Evolutionary conservation across 371 early-diverging fungal genomes (phyloP), one percentile per base, ranked within the genome.

Genomic region (Chytridium lagenaria): DNA sequence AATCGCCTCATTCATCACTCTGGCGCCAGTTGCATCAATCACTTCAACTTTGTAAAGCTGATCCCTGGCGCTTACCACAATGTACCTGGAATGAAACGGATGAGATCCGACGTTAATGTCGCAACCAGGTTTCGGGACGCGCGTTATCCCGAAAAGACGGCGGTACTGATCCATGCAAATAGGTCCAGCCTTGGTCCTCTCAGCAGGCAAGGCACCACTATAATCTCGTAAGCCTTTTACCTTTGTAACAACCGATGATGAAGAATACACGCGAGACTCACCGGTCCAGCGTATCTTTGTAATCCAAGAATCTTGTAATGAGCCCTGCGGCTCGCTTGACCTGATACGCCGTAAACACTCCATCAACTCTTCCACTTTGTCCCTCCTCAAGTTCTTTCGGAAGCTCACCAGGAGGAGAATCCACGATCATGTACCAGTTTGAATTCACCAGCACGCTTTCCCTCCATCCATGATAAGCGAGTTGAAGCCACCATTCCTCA

Each of bases 151-250:
- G 80, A 94, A 92, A 38, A 90, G 77, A 36, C 88, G 84, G 37
- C 84, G 86, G 80, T 95, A 95, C 78, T 98, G 97, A 84, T 90
- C 80, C 95, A 96, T 95, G 78, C 94, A 93, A 49, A 94, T 80
- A 0, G 94, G 92, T 5, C 81, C 79, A 0, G 63, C 87, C 36
- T 88, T 86, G 52, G 90, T 86, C 61, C 76, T 78, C 70, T 95
- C 95, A 10, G 92, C 85, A 12, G 91, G 86, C 64, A 94, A 72
- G 37, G 77, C n/a, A n/a, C n/a, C n/a, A n/a, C n/a, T n/a, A n/a
- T n/a, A n/a, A n/a, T n/a, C n/a, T n/a, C n/a, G n/a, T n/a, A n/a
- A n/a, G n/a, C n/a, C n/a, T n/a, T n/a, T 67, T 72, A 90, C 88
- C 28, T 66, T n/a, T n/a, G n/a, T n/a, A n/a, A n/a, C n/a, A n/a